Base-by-base conservation (phyloP, 1,139 yeast species). In the Saccharomycopsis phalli region DNA sequence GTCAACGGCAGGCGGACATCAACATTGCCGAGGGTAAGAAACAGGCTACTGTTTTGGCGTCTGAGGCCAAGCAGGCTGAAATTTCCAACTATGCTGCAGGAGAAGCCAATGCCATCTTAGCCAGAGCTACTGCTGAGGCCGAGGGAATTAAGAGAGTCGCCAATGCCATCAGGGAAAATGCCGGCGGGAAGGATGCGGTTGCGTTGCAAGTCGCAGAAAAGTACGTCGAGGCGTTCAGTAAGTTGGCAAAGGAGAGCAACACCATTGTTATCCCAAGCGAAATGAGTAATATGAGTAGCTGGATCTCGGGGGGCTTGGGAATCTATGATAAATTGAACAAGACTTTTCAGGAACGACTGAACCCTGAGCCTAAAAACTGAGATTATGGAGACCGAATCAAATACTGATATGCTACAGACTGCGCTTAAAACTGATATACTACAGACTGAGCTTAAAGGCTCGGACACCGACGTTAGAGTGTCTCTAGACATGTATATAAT, bases 11-110 rank as follows among this genome's bases (percentile, higher is more conserved):
- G 55, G 68, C 84, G 25, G 79, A 73, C 42, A 83, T 83, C 55
- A 84, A 83, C 57, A 75, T 79, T 46, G 88, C 93, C 44, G 94
- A 83, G 59, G 94, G 94, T 59, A 78, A 74, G 48, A 81, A 80
- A 58, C 74, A 71, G 46, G 69, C 84, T 1, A 69, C 73, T 34
- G 79, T 81, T 48, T 68, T 81, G 50, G 76, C 78, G 13, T 79
- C 87, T 7, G 91, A 81, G 56, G 91, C 86, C 44, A 60, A 61
- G 39, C 72, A 76, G 59, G 65, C 71, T 46, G 76, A 77, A 53
- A 72, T 69, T 49, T 72, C 80, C 53, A 81, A 81, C 57, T 64
- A 62, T 36, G 87, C 88, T 10, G 62, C 60, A 45, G 88, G 87
- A 66, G 84, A 77, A 53, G 76, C 82, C 38, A 76, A 78, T 55